Evolutionary conservation across 352 stramenopile genomes (phyloP), one percentile per base, ranked within the genome.

Genomic region (Globisporangium splendens): DNA sequence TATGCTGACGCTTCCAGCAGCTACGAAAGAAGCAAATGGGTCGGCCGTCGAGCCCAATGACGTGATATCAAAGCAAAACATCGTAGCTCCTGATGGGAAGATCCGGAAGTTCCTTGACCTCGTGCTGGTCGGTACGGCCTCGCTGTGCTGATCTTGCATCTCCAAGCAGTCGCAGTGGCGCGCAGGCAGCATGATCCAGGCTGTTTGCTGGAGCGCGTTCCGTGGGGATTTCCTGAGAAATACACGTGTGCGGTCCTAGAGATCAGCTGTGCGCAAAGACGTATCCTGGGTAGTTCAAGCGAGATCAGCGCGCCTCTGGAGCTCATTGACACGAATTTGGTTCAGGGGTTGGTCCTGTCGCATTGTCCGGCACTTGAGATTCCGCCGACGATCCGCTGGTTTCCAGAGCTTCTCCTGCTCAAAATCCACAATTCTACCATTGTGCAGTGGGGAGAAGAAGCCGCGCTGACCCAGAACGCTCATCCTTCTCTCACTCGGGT

Each of bases 351-450:
- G 33, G 46, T 65, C 20, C 18, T 65, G 6, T 50, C 50, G 3
- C 46, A 59, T 18, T 65, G 59, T 18, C 20, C 50, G 2, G 43
- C 33, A 8, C 59, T 65, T 7, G 4, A 20, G 6, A 10, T 65
- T 3, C 43, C 59, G 10, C 10, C 50, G 20, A 50, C 11, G 2
- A 55, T 65, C 13, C 51, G 41, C 21, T 39, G 12, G 14, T 44
- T 65, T 20, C 22, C 44, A 3, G 4, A 22, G 22, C 46, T 65
- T 7, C 2, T 44, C 21, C 35, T 41, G 43, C 50, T 65, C 21
- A 59, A 65, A 31, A 54, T 65, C 20, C 46, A 55, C 43, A 59
- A 65, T 20, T 24, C 28, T 14, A 59, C 50, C 1, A 14, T 65
- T 15, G 28, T 15, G 1, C 20, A 55, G 12, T 65, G 59, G 59